A percentile compares a stretch with the other conserved stretches of the same genome.
Evolutionary conservation across 2,329 filamentous ascomycete genomes (phyloP).

Genomic region (Dactylellina leptospora): DNA sequence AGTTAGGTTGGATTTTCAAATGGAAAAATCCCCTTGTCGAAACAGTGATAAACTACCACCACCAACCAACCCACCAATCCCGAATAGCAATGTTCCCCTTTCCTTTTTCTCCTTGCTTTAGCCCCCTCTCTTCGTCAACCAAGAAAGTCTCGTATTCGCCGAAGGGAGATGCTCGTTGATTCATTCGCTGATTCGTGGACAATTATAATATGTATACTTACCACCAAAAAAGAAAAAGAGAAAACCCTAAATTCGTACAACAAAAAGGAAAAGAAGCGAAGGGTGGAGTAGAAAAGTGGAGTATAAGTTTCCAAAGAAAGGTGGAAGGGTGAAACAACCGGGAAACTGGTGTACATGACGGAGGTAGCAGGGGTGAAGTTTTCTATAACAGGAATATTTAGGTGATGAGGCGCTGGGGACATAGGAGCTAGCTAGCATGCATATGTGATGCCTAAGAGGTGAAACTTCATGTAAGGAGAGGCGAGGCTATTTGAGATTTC

Average conservation of each 20-base stretch:
- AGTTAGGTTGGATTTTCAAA: too few relatives aligned
- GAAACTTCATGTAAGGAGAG: conserved; percentile 32
- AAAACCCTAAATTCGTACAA: too few relatives aligned
- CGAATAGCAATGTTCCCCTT: neutral
- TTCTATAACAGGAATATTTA: conserved; percentile 36
- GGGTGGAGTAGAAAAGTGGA: too few relatives aligned
- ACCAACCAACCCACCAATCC: neutral
- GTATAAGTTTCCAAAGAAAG: neutral
- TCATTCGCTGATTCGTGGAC: too few relatives aligned
- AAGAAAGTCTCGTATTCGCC: conserved; percentile 42
- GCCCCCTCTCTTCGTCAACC: too few relatives aligned
- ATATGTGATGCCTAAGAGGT: neutral
- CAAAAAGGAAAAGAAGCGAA: too few relatives aligned
- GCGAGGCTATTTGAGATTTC: neutral
- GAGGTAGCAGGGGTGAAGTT: neutral
- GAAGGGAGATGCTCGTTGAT: too few relatives aligned
- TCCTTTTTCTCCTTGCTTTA: too few relatives aligned
- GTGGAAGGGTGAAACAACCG: conserved; percentile 8
- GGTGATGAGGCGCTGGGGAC: too few relatives aligned
- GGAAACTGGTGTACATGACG: conserved; percentile 8
- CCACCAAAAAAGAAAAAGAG: too few relatives aligned
- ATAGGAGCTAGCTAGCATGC: conserved; percentile 4
- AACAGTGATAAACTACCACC: neutral
- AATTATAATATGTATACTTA: too few relatives aligned
- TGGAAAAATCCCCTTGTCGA: neutral